These are phyloP conservation scores for Komagataella ulmi DNA, from an alignment of 805 yeast genomes.

Conservation along the genomic window DNA sequence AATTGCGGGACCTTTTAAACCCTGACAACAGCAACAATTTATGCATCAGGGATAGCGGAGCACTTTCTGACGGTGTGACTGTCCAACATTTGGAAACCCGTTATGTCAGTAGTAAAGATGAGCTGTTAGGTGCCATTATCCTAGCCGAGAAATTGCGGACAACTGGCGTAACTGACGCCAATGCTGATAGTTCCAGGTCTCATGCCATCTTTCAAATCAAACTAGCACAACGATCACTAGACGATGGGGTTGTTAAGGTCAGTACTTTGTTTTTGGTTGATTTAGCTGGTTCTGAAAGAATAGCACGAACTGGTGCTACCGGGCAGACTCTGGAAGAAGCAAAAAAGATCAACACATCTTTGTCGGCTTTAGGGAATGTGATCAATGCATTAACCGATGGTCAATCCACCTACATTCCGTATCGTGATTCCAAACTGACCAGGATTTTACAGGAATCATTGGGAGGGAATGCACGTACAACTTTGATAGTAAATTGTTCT, in stretches of 20 bases:
- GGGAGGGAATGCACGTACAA: constrained; percentile 74
- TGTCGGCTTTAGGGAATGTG: constrained; percentile 69
- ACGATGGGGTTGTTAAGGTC: constrained; percentile 42
- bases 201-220: constrained; percentile 68
- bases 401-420: constrained; percentile 52
- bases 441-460: constrained; percentile 66
- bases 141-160: constrained; percentile 46
- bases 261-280: constrained; percentile 68
- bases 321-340: constrained; percentile 75
- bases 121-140: constrained; percentile 42
- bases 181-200: constrained; percentile 61
- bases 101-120: constrained; percentile 43
- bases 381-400: constrained; percentile 68
- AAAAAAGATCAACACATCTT: constrained; percentile 67
- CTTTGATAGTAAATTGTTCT: constrained; percentile 63
- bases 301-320: constrained; percentile 62
- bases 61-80: constrained; percentile 39
- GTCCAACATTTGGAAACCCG: constrained; percentile 59
- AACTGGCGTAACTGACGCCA: constrained; percentile 54
- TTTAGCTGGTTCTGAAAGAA: constrained; percentile 79
- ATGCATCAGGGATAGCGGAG: constrained; percentile 49
- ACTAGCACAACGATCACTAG: constrained; percentile 43
- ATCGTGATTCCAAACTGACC: constrained; percentile 68
- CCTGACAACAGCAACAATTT: constrained; percentile 22
- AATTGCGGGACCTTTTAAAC: constrained; percentile 55